These are phyloP conservation scores for Salvia hispanica DNA, from an alignment of 257 asterid species.

Conservation along the genomic window DNA sequence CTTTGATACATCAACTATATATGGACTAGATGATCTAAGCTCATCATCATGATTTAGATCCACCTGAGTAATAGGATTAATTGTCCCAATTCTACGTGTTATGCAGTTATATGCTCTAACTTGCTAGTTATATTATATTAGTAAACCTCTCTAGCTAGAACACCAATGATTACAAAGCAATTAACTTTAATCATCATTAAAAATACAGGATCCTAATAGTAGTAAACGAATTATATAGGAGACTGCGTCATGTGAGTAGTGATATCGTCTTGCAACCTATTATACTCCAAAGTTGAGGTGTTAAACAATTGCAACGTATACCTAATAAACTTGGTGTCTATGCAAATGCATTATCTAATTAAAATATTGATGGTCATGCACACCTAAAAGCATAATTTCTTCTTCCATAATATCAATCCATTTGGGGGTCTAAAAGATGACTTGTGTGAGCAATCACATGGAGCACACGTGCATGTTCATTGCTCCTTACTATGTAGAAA, in stretches of 20 bases:
- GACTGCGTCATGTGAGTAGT: not conserved
- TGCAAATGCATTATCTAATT: slow-evolving; percentile 12
- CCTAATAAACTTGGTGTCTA: slow-evolving; percentile 4
- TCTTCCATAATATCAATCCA: not conserved
- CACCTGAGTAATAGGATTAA: no score
- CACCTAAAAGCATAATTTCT: slow-evolving; percentile 21
- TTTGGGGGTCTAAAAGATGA: not conserved
- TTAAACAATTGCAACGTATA: not conserved
- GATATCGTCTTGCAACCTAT: not conserved
- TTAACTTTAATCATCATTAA: not conserved
- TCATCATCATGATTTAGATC: no score
- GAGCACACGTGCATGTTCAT: slow-evolving; percentile 37
- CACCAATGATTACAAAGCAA: no score
- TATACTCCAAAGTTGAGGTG: slow-evolving; percentile 10
- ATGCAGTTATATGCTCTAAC: no score
- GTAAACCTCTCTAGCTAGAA: no score
- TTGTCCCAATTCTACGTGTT: no score
- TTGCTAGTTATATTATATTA: no score
- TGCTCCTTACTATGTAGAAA: slow-evolving; percentile 11
- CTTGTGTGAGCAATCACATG: slow-evolving; percentile 33
- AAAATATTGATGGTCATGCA: slow-evolving; percentile 18
- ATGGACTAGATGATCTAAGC: no score
- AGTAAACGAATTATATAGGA: not conserved
- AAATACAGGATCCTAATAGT: not conserved
- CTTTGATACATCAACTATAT: no score